Percentiles rank a stretch among this genome's conserved stretches.
Evolutionary conservation across 202 grass and related monocot genomes (phyloP).

Genomic region (Elaeis oleifera): DNA sequence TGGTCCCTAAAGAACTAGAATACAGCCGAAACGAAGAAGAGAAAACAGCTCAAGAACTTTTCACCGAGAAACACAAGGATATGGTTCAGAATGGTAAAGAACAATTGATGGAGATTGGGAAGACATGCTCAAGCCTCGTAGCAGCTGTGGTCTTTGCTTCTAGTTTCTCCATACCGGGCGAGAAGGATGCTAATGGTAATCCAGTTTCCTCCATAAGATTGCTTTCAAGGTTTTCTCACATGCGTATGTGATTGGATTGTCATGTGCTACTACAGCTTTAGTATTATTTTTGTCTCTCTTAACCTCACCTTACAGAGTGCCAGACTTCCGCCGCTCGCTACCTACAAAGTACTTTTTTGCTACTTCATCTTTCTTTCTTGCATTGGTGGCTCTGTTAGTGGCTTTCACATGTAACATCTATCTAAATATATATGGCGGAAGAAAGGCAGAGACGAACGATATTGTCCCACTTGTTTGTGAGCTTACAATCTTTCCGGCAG

Average conservation of each 20-base stretch:
- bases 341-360: constrained; percentile 20
- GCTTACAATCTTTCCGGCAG: constrained; percentile 12
- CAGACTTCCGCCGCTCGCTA: constrained; percentile 22
- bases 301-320: constrained; percentile 23
- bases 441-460: neutral
- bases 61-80: constrained; percentile 13
- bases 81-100: constrained; percentile 5
- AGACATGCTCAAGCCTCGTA: constrained; percentile 26
- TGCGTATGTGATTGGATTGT: constrained; percentile 26
- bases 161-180: constrained; percentile 36
- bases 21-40: constrained; percentile 19
- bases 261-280: constrained; percentile 16
- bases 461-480: constrained; percentile 16
- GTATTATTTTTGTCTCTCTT: constrained; percentile 30
- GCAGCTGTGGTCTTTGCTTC: constrained; percentile 25
- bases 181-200: constrained; percentile 15
- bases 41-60: constrained; percentile 23
- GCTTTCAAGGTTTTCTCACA: constrained; percentile 29
- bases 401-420: constrained; percentile 24
- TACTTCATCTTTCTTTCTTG: constrained; percentile 10
- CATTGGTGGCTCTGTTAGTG: constrained; percentile 8
- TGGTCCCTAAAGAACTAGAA: constrained; percentile 11
- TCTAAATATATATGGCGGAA: constrained; percentile 24
- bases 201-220: constrained; percentile 15
- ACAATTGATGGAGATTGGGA: constrained; percentile 20